These are phyloP conservation scores for Meripilus lineatus DNA, from an alignment of 1,284 basidiomycete species.

Conservation along the genomic window DNA sequence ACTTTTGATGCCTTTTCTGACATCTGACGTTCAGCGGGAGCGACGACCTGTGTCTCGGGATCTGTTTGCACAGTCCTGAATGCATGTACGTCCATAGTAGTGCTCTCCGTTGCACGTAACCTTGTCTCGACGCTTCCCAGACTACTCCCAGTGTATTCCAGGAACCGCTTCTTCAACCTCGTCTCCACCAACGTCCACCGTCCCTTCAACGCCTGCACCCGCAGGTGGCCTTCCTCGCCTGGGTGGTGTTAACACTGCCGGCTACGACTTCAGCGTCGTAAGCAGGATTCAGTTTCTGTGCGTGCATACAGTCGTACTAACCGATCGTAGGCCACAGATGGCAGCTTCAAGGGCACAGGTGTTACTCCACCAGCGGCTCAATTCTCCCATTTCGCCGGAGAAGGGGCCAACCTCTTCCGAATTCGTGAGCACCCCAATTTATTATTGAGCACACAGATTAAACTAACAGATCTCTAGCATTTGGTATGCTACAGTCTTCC, in stretches of 20 bases:
- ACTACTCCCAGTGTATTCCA: constrained; percentile 32
- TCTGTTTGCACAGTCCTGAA: constrained; percentile 26
- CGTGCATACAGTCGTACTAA: not conserved
- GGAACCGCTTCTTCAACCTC: constrained; percentile 17
- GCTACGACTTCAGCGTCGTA: constrained; percentile 32
- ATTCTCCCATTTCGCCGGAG: constrained; percentile 38
- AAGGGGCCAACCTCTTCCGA: constrained; percentile 44
- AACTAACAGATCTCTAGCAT: constrained; percentile 17
- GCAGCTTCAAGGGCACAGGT: constrained; percentile 36
- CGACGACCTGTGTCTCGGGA: constrained; percentile 27
- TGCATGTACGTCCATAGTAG: constrained; percentile 16
- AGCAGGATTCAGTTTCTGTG: constrained; percentile 7
- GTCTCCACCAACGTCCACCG: constrained; percentile 12
- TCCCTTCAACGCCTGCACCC: constrained; percentile 15
- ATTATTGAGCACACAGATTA: not conserved
- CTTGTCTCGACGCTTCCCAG: constrained; percentile 12
- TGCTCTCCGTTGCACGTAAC: not conserved
- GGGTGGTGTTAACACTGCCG: constrained; percentile 38
- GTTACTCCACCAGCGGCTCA: constrained; percentile 34
- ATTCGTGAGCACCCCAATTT: constrained; percentile 29
- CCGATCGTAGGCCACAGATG: constrained; percentile 31
- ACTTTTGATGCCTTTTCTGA: not conserved
- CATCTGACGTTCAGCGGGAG: constrained; percentile 15
- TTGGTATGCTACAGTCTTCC: constrained; percentile 21
- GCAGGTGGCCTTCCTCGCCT: constrained; percentile 28